These are phyloP conservation scores for Coemansia sp. DNA, from an alignment of 192 early-diverging fungal species.

Conservation along the genomic window DNA sequence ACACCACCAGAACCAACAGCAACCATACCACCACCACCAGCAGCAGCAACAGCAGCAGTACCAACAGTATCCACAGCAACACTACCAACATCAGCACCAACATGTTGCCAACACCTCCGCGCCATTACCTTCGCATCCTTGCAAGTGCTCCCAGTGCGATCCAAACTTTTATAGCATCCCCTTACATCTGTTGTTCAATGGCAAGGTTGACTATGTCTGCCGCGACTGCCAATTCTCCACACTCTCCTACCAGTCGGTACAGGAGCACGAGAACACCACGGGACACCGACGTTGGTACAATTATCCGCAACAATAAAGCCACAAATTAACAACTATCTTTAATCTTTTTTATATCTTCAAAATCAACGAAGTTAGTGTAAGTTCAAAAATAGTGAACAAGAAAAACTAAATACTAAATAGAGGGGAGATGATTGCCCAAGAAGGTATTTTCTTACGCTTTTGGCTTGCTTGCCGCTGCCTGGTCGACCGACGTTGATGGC, in stretches of 20 bases:
- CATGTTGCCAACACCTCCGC: background rate
- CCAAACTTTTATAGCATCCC: conserved; percentile 49
- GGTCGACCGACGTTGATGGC: conserved; percentile 30
- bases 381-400: conserved; percentile 1
- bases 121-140: conserved; percentile 12
- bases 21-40: conserved; percentile 16
- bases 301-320: conserved; percentile 34
- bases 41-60: conserved; percentile 11
- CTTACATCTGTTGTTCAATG: conserved; percentile 28
- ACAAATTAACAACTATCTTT: background rate
- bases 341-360: background rate
- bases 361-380: background rate
- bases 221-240: conserved; percentile 51
- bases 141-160: conserved; percentile 55
- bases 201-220: conserved; percentile 47
- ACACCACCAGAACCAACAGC: conserved; percentile 7
- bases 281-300: conserved; percentile 54
- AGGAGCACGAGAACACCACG: conserved; percentile 41
- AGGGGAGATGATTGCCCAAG: background rate
- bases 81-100: conserved; percentile 9
- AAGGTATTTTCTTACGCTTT: background rate
- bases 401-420: background rate
- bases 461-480: background rate
- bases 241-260: conserved; percentile 24
- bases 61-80: conserved; percentile 21